Conservation (phyloP, 1,284 basidiomycete species). For the Peniophora sp. region DNA sequence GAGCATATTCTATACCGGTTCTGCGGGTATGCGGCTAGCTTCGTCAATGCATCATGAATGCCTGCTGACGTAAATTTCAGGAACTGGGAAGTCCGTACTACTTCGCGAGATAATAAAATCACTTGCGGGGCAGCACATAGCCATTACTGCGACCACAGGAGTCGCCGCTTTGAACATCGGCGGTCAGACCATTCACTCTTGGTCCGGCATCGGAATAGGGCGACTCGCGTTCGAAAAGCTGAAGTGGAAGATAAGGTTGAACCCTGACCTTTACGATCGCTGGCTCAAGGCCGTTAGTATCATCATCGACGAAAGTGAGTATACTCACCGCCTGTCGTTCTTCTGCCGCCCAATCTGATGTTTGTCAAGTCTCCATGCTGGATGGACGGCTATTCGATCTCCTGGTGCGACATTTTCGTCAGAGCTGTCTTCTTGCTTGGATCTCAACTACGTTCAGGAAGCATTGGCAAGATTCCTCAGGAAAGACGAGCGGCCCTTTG, state of each 20-base stretch:
- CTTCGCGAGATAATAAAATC: slow-evolving; percentile 81
- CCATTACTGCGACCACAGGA: slow-evolving; percentile 69
- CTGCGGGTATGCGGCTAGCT: slow-evolving; percentile 43
- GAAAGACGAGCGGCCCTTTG: slow-evolving; percentile 47
- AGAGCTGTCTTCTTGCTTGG: neutral
- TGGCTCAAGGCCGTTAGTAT: slow-evolving; percentile 49
- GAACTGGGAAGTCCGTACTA: slow-evolving; percentile 92
- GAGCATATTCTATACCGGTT: slow-evolving; percentile 79
- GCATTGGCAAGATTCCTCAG: slow-evolving; percentile 44
- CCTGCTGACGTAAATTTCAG: slow-evolving; percentile 28
- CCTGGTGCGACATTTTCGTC: slow-evolving; percentile 37
- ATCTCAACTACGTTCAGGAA: slow-evolving; percentile 20
- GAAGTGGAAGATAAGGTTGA: slow-evolving; percentile 44
- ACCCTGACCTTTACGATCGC: slow-evolving; percentile 20
- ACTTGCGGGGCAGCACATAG: slow-evolving; percentile 23
- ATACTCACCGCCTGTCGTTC: neutral
- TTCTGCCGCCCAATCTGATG: neutral
- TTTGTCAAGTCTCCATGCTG: slow-evolving; percentile 51
- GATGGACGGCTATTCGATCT: slow-evolving; percentile 60
- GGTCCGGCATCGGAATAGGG: slow-evolving; percentile 85
- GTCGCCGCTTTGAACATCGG: slow-evolving; percentile 95
- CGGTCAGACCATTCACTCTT: slow-evolving; percentile 90
- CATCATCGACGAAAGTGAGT: slow-evolving; percentile 66
- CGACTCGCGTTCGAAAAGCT: slow-evolving; percentile 60
- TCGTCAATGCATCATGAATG: neutral